Percentiles rank a stretch among this genome's conserved stretches.
Conservation (phyloP, 2,329 filamentous ascomycete species). For the Fusarium goolgardi region DNA sequence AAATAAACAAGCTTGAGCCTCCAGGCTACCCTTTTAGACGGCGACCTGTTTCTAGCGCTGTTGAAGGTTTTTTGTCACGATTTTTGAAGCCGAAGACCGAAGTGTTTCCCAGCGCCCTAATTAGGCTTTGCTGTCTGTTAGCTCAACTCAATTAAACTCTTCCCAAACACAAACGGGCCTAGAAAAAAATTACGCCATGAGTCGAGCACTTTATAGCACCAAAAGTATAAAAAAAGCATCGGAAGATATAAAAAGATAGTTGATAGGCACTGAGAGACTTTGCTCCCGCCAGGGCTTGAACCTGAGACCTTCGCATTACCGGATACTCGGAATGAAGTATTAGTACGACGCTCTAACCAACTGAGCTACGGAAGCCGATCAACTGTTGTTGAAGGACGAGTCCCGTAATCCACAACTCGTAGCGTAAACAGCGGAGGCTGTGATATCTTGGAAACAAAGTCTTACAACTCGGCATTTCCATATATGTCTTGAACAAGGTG, state of each 20-base stretch:
- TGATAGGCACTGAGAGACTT: not conserved
- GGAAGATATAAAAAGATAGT: not conserved
- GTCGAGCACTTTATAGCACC: not conserved
- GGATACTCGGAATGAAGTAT: not conserved
- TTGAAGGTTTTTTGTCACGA: no score
- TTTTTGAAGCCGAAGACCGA: no score
- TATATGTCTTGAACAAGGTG: no score
- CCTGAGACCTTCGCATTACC: no score
- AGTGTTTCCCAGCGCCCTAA: no score
- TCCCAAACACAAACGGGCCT: not conserved
- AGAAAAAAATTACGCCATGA: not conserved
- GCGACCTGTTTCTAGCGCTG: no score
- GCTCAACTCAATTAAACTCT: not conserved
- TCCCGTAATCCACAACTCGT: not conserved
- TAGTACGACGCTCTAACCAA: conserved; percentile 7
- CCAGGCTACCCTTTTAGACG: no score
- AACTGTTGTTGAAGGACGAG: not conserved
- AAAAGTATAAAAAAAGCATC: not conserved
- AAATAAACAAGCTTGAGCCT: no score
- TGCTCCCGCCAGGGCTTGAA: conserved; percentile 7
- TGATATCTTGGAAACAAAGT: no score
- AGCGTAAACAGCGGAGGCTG: fast-evolving
- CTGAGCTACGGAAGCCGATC: conserved; percentile 6
- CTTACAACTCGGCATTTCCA: no score
- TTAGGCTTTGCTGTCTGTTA: not conserved